phyloP scores from a whole-genome alignment of 2,329 filamentous ascomycete genomes.

The Clonostachys solani region DNA sequence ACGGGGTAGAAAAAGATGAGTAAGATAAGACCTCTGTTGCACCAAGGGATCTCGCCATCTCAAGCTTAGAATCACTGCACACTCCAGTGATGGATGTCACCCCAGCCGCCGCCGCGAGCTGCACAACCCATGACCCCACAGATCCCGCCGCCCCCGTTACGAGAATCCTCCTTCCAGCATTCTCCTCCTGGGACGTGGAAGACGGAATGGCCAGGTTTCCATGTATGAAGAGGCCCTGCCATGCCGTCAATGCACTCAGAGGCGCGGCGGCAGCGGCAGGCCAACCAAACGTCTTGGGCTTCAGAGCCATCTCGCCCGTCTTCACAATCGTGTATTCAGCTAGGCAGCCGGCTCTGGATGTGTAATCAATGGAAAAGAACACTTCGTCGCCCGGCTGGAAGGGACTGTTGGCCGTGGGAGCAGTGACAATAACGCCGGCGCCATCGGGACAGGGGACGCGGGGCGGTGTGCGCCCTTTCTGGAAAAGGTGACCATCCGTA shows the following conservation, averaged over 20 bases:
- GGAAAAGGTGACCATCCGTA: background rate
- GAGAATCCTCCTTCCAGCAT: background rate
- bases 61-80: background rate
- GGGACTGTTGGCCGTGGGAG: background rate
- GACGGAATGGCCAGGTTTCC: constrained; percentile 11
- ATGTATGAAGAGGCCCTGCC: constrained; percentile 30
- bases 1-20: background rate
- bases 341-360: background rate
- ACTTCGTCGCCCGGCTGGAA: background rate
- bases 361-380: background rate
- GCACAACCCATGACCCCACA: background rate
- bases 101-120: background rate
- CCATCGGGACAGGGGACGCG: background rate
- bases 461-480: background rate
- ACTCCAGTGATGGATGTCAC: background rate
- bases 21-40: background rate
- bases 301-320: constrained; percentile 22
- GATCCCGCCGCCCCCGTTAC: background rate
- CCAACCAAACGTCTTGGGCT: constrained; percentile 22
- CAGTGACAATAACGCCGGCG: background rate
- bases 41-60: background rate
- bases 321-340: constrained; percentile 23
- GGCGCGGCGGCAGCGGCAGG: constrained; percentile 28
- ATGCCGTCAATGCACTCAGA: constrained; percentile 32
- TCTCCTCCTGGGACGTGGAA: background rate